Evolutionary conservation across 768 basidiomycete genomes (phyloP).

Genomic region (Boletellus emodensis): DNA sequence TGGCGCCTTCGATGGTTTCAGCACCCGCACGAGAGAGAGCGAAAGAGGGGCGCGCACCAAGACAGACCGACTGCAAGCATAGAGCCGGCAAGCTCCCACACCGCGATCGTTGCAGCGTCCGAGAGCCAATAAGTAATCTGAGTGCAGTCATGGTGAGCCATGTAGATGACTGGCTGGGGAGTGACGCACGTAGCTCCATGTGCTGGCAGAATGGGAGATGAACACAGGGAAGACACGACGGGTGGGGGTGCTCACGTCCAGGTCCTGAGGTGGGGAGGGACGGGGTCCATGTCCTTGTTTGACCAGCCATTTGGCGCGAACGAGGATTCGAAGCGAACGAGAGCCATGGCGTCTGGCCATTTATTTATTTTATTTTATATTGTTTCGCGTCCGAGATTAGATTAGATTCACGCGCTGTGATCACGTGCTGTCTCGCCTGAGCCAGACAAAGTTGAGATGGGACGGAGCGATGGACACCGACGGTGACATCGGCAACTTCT

Average conservation of each 20-base stretch:
- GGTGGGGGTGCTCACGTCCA: conserved; percentile 43
- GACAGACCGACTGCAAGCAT: conserved; percentile 76
- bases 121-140: conserved; percentile 28
- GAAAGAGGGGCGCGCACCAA: conserved; percentile 40
- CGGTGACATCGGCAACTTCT: not conserved
- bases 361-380: no score
- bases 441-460: conserved; percentile 12
- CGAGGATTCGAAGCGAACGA: conserved; percentile 38
- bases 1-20: conserved; percentile 47
- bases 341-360: not conserved
- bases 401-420: conserved; percentile 7
- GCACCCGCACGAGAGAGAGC: not conserved
- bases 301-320: conserved; percentile 56
- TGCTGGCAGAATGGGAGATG: conserved; percentile 20
- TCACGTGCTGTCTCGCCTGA: conserved; percentile 24
- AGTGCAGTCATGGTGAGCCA: not conserved
- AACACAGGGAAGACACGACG: not conserved
- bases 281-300: conserved; percentile 78
- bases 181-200: conserved; percentile 66
- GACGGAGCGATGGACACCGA: no score
- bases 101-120: conserved; percentile 21
- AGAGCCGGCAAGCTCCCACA: conserved; percentile 52
- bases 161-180: conserved; percentile 34
- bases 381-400: conserved; percentile 1
- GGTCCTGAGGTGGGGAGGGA: conserved; percentile 55